Conservation (phyloP, 495 filamentous ascomycete species). For the Aspergillus homomorphus region DNA sequence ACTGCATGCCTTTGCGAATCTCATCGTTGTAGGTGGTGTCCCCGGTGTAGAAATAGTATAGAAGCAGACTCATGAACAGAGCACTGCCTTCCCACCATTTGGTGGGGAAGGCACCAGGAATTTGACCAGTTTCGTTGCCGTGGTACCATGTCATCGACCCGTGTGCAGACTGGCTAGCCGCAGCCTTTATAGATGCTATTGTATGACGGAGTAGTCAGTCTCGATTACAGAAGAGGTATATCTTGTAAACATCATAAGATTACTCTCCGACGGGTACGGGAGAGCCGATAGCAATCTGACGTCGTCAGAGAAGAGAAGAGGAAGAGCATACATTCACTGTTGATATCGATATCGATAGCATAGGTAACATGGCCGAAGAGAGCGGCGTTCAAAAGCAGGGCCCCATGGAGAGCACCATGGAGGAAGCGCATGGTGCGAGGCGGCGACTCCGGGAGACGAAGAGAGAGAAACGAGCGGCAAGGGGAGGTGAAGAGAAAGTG, state of each 20-base stretch:
- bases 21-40: slow-evolving; percentile 52
- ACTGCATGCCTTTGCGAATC: slow-evolving; percentile 46
- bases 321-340: slow-evolving; percentile 8
- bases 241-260: no score
- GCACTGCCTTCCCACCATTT: slow-evolving; percentile 82
- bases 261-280: background rate
- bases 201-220: background rate
- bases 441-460: background rate
- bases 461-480: background rate
- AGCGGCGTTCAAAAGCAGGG: background rate
- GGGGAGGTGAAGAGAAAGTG: background rate
- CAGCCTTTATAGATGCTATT: slow-evolving; percentile 62
- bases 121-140: slow-evolving; percentile 60
- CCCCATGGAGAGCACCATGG: slow-evolving; percentile 1
- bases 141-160: slow-evolving; percentile 70
- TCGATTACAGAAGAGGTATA: background rate
- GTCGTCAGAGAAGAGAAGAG: background rate
- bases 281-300: background rate
- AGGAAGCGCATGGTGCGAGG: background rate
- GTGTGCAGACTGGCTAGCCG: slow-evolving; percentile 55
- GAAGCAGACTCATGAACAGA: slow-evolving; percentile 48
- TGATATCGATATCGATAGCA: slow-evolving; percentile 12
- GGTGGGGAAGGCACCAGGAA: slow-evolving; percentile 53
- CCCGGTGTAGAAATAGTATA: slow-evolving; percentile 57
- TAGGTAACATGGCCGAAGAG: slow-evolving; percentile 2